Conservation (phyloP, 306 rosid genomes). For the Ceratonia siliqua region DNA sequence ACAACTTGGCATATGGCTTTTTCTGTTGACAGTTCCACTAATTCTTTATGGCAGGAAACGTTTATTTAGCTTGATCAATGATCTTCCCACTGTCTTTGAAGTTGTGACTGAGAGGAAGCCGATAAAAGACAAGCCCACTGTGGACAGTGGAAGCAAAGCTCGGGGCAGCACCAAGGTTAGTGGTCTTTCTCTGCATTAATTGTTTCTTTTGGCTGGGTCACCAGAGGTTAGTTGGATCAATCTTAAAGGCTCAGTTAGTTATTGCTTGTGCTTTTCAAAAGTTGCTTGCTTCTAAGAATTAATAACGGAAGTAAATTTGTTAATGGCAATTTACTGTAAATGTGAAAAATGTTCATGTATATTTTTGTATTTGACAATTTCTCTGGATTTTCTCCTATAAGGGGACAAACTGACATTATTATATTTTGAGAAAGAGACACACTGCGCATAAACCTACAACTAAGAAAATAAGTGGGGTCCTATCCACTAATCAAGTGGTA, state of each 20-base stretch:
- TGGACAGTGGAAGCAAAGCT: conserved; percentile 89
- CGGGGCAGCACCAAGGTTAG: conserved; percentile 84
- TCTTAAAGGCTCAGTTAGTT: neutral
- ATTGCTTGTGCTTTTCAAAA: neutral
- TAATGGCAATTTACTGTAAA: neutral
- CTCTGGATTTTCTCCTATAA: too few species aligned
- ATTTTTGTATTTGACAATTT: neutral
- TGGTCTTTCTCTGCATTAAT: neutral
- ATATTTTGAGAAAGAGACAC: too few species aligned
- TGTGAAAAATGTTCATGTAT: neutral
- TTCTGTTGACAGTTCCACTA: conserved; percentile 22
- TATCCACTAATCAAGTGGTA: too few species aligned
- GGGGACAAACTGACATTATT: too few species aligned
- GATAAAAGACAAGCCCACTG: conserved; percentile 75
- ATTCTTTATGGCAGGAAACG: conserved; percentile 70
- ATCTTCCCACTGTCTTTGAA: conserved; percentile 94
- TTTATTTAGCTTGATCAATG: conserved; percentile 91
- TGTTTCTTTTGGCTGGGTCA: conserved; percentile 17
- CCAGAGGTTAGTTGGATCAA: neutral
- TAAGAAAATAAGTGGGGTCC: too few species aligned
- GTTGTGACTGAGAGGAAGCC: conserved; percentile 93
- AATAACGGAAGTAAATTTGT: neutral
- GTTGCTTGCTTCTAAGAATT: conserved; percentile 1
- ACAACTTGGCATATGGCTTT: conserved; percentile 20
- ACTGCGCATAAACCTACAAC: too few species aligned